phyloP scores from a whole-genome alignment of 164 flowering plant genomes.

The Brasenia schreberi region DNA sequence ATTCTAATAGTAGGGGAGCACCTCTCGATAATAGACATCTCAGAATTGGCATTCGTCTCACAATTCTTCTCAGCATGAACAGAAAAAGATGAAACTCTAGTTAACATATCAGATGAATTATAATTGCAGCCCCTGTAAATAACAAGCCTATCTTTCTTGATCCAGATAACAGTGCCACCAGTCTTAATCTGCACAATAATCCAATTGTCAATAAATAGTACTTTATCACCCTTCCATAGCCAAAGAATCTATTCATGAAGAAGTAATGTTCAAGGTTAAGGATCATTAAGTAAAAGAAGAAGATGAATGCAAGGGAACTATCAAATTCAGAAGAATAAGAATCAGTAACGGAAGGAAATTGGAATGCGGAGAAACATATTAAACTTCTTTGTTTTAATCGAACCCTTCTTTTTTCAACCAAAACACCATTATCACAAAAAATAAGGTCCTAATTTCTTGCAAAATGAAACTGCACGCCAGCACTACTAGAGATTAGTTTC shows the following conservation, averaged over 20 bases:
- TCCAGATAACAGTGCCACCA: conserved; percentile 85
- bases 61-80: background rate
- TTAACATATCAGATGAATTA: conserved; percentile 7
- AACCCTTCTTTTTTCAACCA: too few relatives aligned
- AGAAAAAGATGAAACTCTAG: background rate
- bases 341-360: background rate
- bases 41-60: background rate
- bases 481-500: too few relatives aligned
- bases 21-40: background rate
- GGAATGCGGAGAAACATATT: too few relatives aligned
- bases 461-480: too few relatives aligned
- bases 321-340: background rate
- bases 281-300: background rate
- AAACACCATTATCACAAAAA: too few relatives aligned
- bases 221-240: background rate
- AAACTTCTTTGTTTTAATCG: too few relatives aligned
- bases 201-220: background rate
- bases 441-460: too few relatives aligned
- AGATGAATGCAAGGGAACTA: background rate
- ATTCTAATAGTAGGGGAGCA: background rate
- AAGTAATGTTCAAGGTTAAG: background rate
- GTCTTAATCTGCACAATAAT: conserved; percentile 52
- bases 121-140: conserved; percentile 58
- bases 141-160: conserved; percentile 53
- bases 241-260: background rate